Conservation (phyloP, 495 filamentous ascomycete genomes). For the Podospora australis region DNA sequence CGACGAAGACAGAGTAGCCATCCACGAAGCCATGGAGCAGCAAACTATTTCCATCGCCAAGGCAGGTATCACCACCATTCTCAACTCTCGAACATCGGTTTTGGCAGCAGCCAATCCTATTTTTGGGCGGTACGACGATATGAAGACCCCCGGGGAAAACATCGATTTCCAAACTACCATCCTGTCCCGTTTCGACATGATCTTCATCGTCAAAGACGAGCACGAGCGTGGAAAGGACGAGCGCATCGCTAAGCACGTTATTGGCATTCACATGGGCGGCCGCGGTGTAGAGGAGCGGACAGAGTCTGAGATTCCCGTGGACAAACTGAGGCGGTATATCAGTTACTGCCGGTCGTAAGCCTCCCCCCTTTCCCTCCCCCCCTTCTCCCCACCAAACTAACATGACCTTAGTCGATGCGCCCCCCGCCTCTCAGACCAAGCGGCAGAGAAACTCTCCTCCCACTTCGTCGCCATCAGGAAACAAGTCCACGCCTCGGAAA, state of each 20-base stretch:
- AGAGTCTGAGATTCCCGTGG: constrained; percentile 81
- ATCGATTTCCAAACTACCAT: constrained; percentile 99
- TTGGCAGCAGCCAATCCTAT: constrained; percentile 96
- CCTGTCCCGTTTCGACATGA: constrained; percentile 98
- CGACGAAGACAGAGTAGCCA: constrained; percentile 96
- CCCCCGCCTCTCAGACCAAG: constrained; percentile 84
- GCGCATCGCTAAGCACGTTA: constrained; percentile 91
- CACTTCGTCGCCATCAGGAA: constrained; percentile 96
- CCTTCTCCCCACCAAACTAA: constrained; percentile 26
- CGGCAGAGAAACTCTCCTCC: constrained; percentile 91
- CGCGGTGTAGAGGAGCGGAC: constrained; percentile 75
- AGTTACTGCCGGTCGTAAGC: constrained; percentile 94
- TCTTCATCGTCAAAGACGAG: constrained; percentile 96
- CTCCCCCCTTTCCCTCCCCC: constrained; percentile 12
- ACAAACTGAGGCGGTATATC: constrained; percentile 97
- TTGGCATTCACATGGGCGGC: constrained; percentile 94
- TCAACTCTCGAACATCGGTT: constrained; percentile 93
- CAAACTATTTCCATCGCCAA: constrained; percentile 99
- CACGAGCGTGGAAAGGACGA: constrained; percentile 88
- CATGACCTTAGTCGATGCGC: constrained; percentile 65
- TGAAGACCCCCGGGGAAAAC: constrained; percentile 96
- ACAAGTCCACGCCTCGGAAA: constrained; percentile 85
- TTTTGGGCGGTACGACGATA: constrained; percentile 95
- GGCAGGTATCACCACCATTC: constrained; percentile 96
- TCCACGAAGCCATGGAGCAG: constrained; percentile 99